phyloP scores from a whole-genome alignment of 257 asterid species.

The Nicotiana benthamiana region DNA sequence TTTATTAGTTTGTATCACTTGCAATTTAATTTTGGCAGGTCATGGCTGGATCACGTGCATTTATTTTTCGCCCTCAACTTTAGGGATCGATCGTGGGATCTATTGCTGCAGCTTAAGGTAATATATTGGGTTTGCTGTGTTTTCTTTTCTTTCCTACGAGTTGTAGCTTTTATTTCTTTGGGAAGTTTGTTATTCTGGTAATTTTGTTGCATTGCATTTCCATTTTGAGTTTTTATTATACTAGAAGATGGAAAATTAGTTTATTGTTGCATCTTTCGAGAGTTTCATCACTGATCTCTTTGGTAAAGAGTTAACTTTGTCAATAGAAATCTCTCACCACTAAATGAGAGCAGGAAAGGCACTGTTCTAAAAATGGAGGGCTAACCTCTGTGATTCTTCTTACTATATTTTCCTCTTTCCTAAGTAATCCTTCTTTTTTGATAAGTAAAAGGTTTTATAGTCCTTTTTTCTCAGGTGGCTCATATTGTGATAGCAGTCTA shows the following conservation, averaged over 20 bases:
- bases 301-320: background rate
- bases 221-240: background rate
- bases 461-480: background rate
- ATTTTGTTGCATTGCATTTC: background rate
- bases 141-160: background rate
- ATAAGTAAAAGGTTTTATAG: too few species aligned
- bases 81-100: conserved; percentile 47
- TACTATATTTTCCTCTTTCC: background rate
- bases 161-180: background rate
- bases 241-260: background rate
- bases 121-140: background rate
- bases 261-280: background rate
- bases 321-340: background rate
- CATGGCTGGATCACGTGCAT: conserved; percentile 69
- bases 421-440: background rate
- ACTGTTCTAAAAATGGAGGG: background rate
- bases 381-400: background rate
- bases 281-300: background rate
- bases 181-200: conserved; percentile 4
- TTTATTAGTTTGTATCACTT: conserved; percentile 14
- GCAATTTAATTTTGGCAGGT: conserved; percentile 33
- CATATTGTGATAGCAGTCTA: background rate
- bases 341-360: background rate
- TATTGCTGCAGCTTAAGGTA: conserved; percentile 69
- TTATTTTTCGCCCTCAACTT: conserved; percentile 42